Base-by-base conservation (phyloP, 176 grass and related monocot genomes). In the Puccinellia tenuiflora region DNA sequence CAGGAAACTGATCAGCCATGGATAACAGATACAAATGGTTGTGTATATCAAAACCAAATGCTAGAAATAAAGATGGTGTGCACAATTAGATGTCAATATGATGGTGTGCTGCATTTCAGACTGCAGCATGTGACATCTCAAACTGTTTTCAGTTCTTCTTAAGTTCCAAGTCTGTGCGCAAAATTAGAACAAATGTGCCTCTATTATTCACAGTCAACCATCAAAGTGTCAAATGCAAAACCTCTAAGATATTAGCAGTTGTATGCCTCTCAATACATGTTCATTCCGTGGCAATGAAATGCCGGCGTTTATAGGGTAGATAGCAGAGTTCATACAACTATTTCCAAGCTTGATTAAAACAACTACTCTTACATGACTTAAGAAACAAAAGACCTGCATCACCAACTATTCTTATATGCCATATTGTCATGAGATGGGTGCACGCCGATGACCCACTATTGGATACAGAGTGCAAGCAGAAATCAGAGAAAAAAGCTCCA, bases 1-100 rank as follows among this genome's bases (percentile, higher is more conserved):
- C 42, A 91, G 51, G 62, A 85, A 43, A 83, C 31, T 48, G 2
- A 40, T 91, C 17, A 91, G 52, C 85, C 85, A 5, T 79, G 26
- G 3, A 67, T 45, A 78, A 43, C 2, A 79, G 24, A n/a, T 34
- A 82, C 1, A 84, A 65, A 35, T 35, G 45, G 3, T 24, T 39
- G 10, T 26, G 6, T 6, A 18, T 28, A 63, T 35, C 16, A 72
- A 90, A 56, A 73, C 26, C 3, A 12, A 40, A 81, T 15, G 5
- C 6, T 45, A n/a, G 64, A 81, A 20, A 77, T 54, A 42, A 83
- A 5, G 20, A 79, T 43, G 1, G 1, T 6, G 1, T 56, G 59
- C 13, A 26, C 28, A 57, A 67, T 25, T 21, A 65, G 21, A 57
- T 28, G 73, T 74, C 9, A 40, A 47, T 21, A 79, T 38, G 60